Conservation (phyloP, 1,284 basidiomycete species). For the Trichosporon ovoides region DNA sequence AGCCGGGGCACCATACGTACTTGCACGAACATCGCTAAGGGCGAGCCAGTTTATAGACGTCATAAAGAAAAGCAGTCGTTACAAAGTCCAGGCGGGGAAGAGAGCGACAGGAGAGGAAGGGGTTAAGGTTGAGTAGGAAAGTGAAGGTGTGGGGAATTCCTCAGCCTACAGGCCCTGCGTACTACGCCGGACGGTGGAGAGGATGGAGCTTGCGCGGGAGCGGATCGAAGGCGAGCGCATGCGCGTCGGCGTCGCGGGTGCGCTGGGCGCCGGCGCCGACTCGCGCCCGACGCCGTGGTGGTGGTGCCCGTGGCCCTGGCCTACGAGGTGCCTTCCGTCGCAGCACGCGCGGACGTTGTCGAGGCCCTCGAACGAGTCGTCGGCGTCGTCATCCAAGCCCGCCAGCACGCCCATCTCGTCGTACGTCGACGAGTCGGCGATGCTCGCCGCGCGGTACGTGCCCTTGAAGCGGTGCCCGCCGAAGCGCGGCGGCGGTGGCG, state of each 20-base stretch:
- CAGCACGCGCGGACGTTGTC: constrained; percentile 95
- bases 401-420: constrained; percentile 7
- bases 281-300: constrained; percentile 61
- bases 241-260: constrained; percentile 24
- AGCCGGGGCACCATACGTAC: no score
- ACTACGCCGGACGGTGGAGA: constrained; percentile 19
- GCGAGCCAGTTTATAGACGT: no score
- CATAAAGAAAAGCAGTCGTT: no score
- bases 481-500: constrained; percentile 34
- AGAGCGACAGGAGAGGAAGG: no score
- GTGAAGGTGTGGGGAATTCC: no score
- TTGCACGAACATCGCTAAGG: no score
- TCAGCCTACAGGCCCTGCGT: no score
- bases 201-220: constrained; percentile 19
- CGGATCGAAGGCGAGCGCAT: constrained; percentile 33
- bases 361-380: constrained; percentile 82
- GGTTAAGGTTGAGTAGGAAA: no score
- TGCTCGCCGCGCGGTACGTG: constrained; percentile 35
- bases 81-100: no score
- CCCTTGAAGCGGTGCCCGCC: constrained; percentile 45
- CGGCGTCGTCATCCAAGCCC: constrained; percentile 66
- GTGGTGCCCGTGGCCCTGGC: constrained; percentile 54
- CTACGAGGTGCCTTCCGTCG: constrained; percentile 73
- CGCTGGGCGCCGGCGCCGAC: constrained; percentile 14
- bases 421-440: constrained; percentile 38